phyloP scores from a whole-genome alignment of 768 basidiomycete species.

The Lactarius indigo region DNA sequence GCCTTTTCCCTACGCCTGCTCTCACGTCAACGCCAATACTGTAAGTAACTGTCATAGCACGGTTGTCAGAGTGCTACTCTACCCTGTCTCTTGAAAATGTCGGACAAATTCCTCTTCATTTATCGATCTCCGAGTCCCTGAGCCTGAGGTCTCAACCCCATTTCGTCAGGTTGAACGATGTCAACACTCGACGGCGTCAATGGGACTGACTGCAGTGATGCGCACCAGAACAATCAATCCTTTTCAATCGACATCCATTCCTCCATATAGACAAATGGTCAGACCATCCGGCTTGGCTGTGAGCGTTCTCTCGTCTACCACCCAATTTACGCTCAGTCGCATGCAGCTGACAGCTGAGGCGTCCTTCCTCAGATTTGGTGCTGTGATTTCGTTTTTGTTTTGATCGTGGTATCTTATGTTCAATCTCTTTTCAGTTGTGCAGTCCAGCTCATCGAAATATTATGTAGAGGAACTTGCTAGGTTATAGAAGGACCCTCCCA shows the following conservation, averaged over 20 bases:
- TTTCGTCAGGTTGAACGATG: neutral
- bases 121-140: neutral
- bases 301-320: neutral
- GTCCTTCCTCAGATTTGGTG: conserved; percentile 19
- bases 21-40: too few relatives aligned
- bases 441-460: neutral
- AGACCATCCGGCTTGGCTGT: conserved; percentile 39
- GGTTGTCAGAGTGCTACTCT: too few relatives aligned
- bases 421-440: too few relatives aligned
- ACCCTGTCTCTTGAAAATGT: too few relatives aligned
- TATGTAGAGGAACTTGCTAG: neutral
- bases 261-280: conserved; percentile 32
- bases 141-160: neutral
- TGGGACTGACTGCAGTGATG: conserved; percentile 2
- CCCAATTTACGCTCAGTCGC: neutral
- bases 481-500: neutral
- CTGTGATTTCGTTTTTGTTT: neutral
- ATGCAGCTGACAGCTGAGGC: conserved; percentile 35
- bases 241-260: neutral
- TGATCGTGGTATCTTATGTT: conserved; percentile 16
- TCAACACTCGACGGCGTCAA: neutral
- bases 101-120: neutral
- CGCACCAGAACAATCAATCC: neutral
- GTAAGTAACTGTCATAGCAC: too few relatives aligned
- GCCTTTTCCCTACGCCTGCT: too few relatives aligned